Evolutionary conservation across 257 asterid species (phyloP).

Genomic region (Haberlea rhodopensis): DNA sequence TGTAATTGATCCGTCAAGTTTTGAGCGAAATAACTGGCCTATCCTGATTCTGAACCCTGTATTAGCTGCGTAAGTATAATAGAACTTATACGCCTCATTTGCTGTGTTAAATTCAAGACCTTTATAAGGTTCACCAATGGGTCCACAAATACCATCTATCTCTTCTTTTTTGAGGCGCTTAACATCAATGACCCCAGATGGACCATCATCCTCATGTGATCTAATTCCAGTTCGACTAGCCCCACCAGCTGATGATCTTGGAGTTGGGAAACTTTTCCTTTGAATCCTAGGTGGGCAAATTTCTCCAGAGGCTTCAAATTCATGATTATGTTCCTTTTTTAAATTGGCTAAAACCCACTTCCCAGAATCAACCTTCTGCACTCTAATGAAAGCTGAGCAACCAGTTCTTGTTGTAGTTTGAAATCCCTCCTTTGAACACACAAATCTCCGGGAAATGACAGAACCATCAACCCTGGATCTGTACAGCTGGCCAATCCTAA

Average conservation of each 20-base stretch:
- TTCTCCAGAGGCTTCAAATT: slow-evolving; percentile 58
- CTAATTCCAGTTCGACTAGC: slow-evolving; percentile 88
- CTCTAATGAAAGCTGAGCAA: slow-evolving; percentile 85
- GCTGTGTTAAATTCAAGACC: slow-evolving; percentile 80
- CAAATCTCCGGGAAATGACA: slow-evolving; percentile 80
- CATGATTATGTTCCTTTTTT: slow-evolving; percentile 87
- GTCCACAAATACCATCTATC: slow-evolving; percentile 42
- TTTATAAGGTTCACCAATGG: slow-evolving; percentile 65
- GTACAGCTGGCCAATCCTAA: slow-evolving; percentile 89
- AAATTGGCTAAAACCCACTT: slow-evolving; percentile 84
- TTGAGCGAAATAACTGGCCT: slow-evolving; percentile 93
- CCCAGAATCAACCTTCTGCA: slow-evolving; percentile 78
- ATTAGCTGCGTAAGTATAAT: slow-evolving; percentile 57
- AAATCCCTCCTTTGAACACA: slow-evolving; percentile 91
- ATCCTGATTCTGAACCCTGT: slow-evolving; percentile 77
- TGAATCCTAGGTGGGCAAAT: slow-evolving; percentile 57
- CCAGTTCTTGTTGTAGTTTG: slow-evolving; percentile 90
- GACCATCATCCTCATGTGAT: slow-evolving; percentile 73
- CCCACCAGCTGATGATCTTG: slow-evolving; percentile 58
- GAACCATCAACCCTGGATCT: slow-evolving; percentile 85
- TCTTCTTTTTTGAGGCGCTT: slow-evolving; percentile 75
- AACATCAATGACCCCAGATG: slow-evolving; percentile 49
- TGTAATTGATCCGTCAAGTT: slow-evolving; percentile 87
- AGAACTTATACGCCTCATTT: slow-evolving; percentile 79
- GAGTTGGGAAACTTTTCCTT: slow-evolving; percentile 60